A percentile compares a stretch with the other conserved stretches of the same genome.
phyloP scores from a whole-genome alignment of 2,329 filamentous ascomycete species.

The Neurospora crassa region DNA sequence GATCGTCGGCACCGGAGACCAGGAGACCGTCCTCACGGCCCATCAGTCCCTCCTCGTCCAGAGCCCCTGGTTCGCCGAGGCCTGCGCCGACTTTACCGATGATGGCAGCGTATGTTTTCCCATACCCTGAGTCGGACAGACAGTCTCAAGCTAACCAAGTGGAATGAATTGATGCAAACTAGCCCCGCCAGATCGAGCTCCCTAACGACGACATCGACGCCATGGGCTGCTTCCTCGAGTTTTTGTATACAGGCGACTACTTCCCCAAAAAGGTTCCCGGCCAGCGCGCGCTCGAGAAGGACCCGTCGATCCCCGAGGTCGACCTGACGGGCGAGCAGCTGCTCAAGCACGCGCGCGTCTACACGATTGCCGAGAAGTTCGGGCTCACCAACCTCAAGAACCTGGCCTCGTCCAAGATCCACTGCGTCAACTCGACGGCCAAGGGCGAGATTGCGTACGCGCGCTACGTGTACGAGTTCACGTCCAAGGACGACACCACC shows the following conservation, averaged over 20 bases:
- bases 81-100: constrained; percentile 51
- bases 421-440: constrained; percentile 79
- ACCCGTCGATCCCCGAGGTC: constrained; percentile 52
- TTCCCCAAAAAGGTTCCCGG: constrained; percentile 61
- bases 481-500: constrained; percentile 54
- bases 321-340: constrained; percentile 77
- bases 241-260: constrained; percentile 78
- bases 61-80: constrained; percentile 64
- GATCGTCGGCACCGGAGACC: constrained; percentile 51
- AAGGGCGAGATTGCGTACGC: constrained; percentile 89
- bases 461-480: constrained; percentile 79
- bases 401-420: constrained; percentile 81
- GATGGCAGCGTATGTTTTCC: constrained; percentile 45
- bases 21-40: constrained; percentile 57
- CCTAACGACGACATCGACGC: constrained; percentile 59
- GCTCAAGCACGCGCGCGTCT: constrained; percentile 80
- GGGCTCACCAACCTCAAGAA: constrained; percentile 58
- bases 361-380: constrained; percentile 78
- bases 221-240: constrained; percentile 72
- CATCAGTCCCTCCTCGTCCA: constrained; percentile 68
- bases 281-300: constrained; percentile 58
- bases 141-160: no score
- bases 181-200: constrained; percentile 60
- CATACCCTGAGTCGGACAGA: constrained; percentile 1
- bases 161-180: background rate